Conservation (phyloP, 129 eudicot species). For the Flaveria linearis region DNA sequence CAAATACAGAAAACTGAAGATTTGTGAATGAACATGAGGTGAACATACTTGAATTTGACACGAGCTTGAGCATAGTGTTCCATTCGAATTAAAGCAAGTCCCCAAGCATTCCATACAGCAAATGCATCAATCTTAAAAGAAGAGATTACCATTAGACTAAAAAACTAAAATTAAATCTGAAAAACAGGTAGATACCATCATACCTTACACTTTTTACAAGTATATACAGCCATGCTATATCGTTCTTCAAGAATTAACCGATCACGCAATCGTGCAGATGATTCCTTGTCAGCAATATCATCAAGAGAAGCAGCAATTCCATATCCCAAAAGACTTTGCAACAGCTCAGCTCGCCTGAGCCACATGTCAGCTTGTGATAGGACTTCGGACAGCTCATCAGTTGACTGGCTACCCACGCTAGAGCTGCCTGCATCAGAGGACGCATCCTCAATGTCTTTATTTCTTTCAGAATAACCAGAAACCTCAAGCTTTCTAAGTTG, state of each 20-base stretch:
- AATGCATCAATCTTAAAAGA: constrained; percentile 78
- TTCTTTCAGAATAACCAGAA: constrained; percentile 65
- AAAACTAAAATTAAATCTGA: neutral
- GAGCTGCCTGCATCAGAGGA: constrained; percentile 98
- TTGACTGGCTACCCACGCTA: constrained; percentile 75
- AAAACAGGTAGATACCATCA: constrained; percentile 10
- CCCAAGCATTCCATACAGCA: constrained; percentile 99
- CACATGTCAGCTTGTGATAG: constrained; percentile 78
- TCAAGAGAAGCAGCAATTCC: constrained; percentile 98
- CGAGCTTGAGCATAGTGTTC: constrained; percentile 99
- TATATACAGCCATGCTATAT: constrained; percentile 97
- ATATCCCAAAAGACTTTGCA: constrained; percentile 94
- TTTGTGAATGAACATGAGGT: constrained; percentile 4
- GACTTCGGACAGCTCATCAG: constrained; percentile 81
- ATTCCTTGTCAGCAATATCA: constrained; percentile 90
- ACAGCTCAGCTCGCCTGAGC: constrained; percentile 92
- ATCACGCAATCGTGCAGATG: constrained; percentile 86
- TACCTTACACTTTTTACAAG: constrained; percentile 96
- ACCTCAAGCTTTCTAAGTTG: constrained; percentile 77
- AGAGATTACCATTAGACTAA: constrained; percentile 9
- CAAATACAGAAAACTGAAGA: constrained; percentile 7
- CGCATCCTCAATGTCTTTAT: constrained; percentile 72
- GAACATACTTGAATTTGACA: constrained; percentile 85
- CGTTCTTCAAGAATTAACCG: constrained; percentile 83
- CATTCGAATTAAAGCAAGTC: constrained; percentile 96